A percentile compares a stretch with the other conserved stretches of the same genome.
Evolutionary conservation across 306 rosid genomes (phyloP).

Genomic region (Canavalia gladiata): DNA sequence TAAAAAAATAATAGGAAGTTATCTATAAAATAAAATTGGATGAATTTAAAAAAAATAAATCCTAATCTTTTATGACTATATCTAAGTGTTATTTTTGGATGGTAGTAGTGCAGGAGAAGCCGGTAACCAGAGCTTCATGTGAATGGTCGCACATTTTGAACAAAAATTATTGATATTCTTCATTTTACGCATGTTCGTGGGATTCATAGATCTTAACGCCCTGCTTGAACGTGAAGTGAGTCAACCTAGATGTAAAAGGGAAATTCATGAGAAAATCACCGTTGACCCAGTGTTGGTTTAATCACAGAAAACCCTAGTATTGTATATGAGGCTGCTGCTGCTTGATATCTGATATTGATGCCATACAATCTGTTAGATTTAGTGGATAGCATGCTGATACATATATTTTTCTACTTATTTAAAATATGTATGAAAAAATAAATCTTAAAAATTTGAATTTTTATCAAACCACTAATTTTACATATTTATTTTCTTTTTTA

Average conservation of each 20-base stretch:
- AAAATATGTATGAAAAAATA: not conserved
- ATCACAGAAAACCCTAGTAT: slow-evolving; percentile 31
- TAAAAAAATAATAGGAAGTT: not conserved
- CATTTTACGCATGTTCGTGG: slow-evolving; percentile 3
- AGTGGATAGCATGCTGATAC: slow-evolving; percentile 45
- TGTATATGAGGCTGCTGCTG: slow-evolving; percentile 52
- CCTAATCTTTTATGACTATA: not conserved
- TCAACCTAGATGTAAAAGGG: slow-evolving; percentile 41
- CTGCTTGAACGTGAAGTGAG: slow-evolving; percentile 19
- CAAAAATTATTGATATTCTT: slow-evolving; percentile 20
- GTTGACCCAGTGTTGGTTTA: slow-evolving; percentile 20
- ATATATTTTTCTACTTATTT: not conserved
- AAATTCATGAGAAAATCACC: slow-evolving; percentile 23
- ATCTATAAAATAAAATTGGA: not conserved
- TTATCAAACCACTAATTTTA: not conserved
- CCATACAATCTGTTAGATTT: slow-evolving; percentile 25
- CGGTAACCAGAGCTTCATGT: slow-evolving; percentile 66
- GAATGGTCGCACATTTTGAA: slow-evolving; percentile 39
- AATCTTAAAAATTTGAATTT: not conserved
- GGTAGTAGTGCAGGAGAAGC: slow-evolving; percentile 73
- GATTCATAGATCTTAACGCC: slow-evolving; percentile 24
- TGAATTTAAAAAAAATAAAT: not conserved
- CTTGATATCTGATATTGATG: slow-evolving; percentile 35
- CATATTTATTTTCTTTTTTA: too few species aligned
- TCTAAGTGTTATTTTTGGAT: slow-evolving; percentile 38